Percentiles rank a stretch among this genome's conserved stretches.
These are phyloP conservation scores for Metarhizium guizhouense DNA, from an alignment of 2,329 filamentous ascomycete genomes.

Conservation along the genomic window DNA sequence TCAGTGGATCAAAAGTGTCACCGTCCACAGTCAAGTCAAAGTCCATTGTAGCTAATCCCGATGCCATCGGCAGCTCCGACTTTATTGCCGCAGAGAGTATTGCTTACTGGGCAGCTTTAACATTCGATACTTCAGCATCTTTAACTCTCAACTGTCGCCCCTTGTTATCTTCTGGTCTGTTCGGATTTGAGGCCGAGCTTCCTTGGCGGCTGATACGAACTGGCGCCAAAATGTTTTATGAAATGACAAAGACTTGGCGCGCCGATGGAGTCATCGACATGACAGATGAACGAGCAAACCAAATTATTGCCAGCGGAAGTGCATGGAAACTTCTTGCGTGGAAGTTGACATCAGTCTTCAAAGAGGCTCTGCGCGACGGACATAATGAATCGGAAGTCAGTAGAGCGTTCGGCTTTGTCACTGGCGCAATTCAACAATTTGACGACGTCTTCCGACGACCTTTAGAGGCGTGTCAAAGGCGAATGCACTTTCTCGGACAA, in stretches of 20 bases:
- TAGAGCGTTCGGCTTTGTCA: conserved; percentile 15
- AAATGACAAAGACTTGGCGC: conserved; percentile 17
- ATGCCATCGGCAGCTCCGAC: conserved; percentile 18
- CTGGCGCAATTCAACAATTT: conserved; percentile 19
- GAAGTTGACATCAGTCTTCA: conserved; percentile 23
- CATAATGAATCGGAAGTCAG: conserved; percentile 21
- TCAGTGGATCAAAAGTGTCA: conserved; percentile 30
- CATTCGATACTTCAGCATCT: conserved; percentile 31
- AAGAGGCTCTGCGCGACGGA: conserved; percentile 22
- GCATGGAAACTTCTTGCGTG: conserved; percentile 22
- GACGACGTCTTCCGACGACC: conserved; percentile 17
- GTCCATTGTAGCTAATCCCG: conserved; percentile 14
- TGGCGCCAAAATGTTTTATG: conserved; percentile 20
- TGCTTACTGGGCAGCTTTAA: conserved; percentile 32
- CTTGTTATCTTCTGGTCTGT: conserved; percentile 28
- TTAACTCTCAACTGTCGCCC: conserved; percentile 30
- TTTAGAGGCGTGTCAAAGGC: conserved; percentile 20
- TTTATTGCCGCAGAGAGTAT: conserved; percentile 29
- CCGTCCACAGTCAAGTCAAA: conserved; percentile 12
- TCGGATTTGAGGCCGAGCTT: conserved; percentile 21
- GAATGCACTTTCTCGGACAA: conserved; percentile 22
- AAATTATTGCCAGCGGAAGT: conserved; percentile 18
- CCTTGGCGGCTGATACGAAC: conserved; percentile 20
- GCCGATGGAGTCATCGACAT: conserved; percentile 15
- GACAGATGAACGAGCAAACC: conserved; percentile 22